phyloP scores from a whole-genome alignment of 2,329 filamentous ascomycete species.

The Fusarium musae region DNA sequence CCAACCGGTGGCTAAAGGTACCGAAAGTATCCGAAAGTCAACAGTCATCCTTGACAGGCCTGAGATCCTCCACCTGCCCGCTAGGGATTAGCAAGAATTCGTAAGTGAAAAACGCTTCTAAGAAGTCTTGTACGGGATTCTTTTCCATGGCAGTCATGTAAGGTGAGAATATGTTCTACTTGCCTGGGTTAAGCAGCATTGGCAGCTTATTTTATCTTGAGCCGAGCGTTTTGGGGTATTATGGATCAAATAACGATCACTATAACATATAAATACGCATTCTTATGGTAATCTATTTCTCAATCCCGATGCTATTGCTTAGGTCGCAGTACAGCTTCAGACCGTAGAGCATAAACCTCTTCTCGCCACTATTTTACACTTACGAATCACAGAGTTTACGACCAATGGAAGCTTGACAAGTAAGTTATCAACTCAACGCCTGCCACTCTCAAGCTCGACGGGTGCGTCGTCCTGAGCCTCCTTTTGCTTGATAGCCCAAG shows the following conservation, averaged over 20 bases:
- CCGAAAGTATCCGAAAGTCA: not conserved
- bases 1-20: accelerated
- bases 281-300: not conserved
- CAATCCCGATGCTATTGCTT: accelerated
- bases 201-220: accelerated
- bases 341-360: not conserved
- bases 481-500: conserved; percentile 31
- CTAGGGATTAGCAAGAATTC: not conserved
- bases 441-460: conserved; percentile 6
- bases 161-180: accelerated
- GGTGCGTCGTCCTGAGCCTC: not conserved
- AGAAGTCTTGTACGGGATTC: accelerated
- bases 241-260: not conserved
- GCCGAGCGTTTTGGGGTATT: accelerated
- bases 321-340: too few relatives aligned
- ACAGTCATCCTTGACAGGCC: accelerated
- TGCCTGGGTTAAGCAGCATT: accelerated
- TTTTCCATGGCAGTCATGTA: accelerated
- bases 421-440: not conserved
- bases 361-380: not conserved
- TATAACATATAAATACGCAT: not conserved
- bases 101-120: accelerated
- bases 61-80: not conserved
- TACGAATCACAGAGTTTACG: not conserved
- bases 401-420: too few relatives aligned